Base-by-base conservation (phyloP, 1,284 basidiomycete species). In the Paramarasmius palmivorus region DNA sequence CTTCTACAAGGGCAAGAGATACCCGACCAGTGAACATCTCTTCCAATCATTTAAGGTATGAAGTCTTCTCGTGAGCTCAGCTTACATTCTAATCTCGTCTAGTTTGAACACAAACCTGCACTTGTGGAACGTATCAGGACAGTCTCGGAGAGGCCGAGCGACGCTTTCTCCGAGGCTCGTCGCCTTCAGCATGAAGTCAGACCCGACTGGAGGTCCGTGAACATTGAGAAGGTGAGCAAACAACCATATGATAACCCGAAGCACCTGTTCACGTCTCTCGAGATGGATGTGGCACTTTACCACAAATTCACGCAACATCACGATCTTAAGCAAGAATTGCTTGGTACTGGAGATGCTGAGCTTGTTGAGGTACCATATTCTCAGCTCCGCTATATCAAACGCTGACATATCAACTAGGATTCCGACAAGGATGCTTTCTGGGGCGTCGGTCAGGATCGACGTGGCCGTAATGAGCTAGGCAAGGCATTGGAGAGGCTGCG, bases 351-450 rank as follows among this genome's bases (percentile, higher is more conserved):
- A 2, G 76, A 83, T 57, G 78, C 80, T 23, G 79, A 81, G 50
- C 75, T 88, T 14, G 62, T 87, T 8, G 84, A 88, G 75, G 86
- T 84, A 63, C 54, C 70, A 26, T 12, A 51, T 56, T 32, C 29
- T 32, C 59, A 35, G 22, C 39, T 44, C 55, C 42, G 23, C 49
- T 49, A 23, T 25, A 50, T 48, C 55, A n/a, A 17, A 19, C 17
- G 22, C 37, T 6, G 52, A 49, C 39, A 57, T 56, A 19, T 23
- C 12, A 49, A 29, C 60, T 57, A 85, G 85, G 77, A 84, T 60
- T 85, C 84, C 10, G 80, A 82, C 56, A 81, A 81, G 61, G 85
- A 88, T 63, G 74, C 83, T 35, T 88, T 87, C 65, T 88, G 86
- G 86, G 87, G 86, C 20, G 67, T 81, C 53, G 86, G 86, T 15